phyloP scores from a whole-genome alignment of 2,329 filamentous ascomycete species.

The Pseudogymnoascus sp. region DNA sequence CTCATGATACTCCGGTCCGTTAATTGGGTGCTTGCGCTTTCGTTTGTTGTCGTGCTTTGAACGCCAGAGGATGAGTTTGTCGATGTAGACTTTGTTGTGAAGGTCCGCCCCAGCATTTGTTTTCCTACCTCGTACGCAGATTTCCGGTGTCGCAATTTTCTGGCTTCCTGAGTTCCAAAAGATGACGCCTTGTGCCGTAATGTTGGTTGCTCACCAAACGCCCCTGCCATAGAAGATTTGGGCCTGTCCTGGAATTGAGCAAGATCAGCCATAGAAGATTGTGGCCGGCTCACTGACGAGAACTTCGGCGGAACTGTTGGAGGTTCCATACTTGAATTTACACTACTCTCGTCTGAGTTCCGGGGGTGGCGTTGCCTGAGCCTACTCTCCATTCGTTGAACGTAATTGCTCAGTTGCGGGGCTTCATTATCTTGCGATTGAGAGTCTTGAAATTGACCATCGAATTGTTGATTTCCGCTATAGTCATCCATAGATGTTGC shows the following conservation, averaged over 20 bases:
- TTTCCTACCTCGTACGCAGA: conserved; percentile 71
- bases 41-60: conserved; percentile 57
- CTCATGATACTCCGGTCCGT: conserved; percentile 90
- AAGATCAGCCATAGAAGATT: conserved; percentile 9
- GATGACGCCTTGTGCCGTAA: neutral
- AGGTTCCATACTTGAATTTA: conserved; percentile 11
- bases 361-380: conserved; percentile 34
- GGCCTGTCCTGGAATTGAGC: conserved; percentile 42
- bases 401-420: conserved; percentile 75
- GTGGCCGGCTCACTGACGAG: conserved; percentile 7
- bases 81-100: conserved; percentile 79
- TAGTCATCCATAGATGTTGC: conserved; percentile 68
- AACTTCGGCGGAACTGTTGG: conserved; percentile 37
- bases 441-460: conserved; percentile 25
- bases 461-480: conserved; percentile 36
- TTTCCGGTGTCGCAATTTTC: conserved; percentile 54
- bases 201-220: conserved; percentile 29
- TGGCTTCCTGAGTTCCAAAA: conserved; percentile 3
- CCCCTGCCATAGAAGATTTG: conserved; percentile 48
- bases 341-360: conserved; percentile 7
- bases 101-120: conserved; percentile 64
- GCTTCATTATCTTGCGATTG: conserved; percentile 53
- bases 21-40: conserved; percentile 62
- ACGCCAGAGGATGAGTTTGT: conserved; percentile 70
- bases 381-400: conserved; percentile 83